Base-by-base conservation (phyloP, 805 yeast species). In the Kodamaea restingae region DNA sequence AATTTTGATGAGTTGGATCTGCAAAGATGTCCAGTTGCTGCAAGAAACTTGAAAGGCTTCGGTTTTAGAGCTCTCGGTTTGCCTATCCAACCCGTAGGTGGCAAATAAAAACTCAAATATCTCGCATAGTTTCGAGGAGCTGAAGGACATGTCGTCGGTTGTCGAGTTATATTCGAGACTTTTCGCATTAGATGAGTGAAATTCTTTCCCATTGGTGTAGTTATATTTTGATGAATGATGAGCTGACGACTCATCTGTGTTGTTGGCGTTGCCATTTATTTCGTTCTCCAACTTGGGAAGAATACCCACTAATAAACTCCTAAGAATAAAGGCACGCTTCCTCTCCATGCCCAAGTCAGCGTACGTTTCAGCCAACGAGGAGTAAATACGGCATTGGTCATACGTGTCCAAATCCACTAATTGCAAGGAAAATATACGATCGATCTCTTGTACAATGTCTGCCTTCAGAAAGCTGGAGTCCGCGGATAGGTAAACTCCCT, bases 241-340 rank as follows among this genome's bases (percentile, higher is more conserved):
- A n/a, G n/a, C n/a, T n/a, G n/a, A n/a, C n/a, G n/a, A n/a, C n/a
- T n/a, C n/a, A n/a, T n/a, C n/a, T n/a, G n/a, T n/a, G n/a, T n/a
- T n/a, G n/a, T n/a, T n/a, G n/a, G n/a, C n/a, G n/a, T n/a, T n/a
- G n/a, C n/a, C n/a, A n/a, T n/a, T n/a, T n/a, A n/a, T n/a, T n/a
- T n/a, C n/a, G n/a, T n/a, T 38, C 24, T 57, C 54, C 8, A 71
- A 42, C 21, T 68, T 65, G 0, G 81, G 73, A 2, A 69, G 52
- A 8, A 81, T 51, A 2, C 76, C 61, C 5, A 75, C 71, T 18
- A 90, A 60, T 21, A 88, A 60, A n/a, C 79, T 75, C 32, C 88
- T 72, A 3, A 88, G 58, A 27, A 84, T 71, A 45, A 90, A 78
- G 0, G 85, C 78, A 46, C 79, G 71, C 50, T 88, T 90, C 44